Base-by-base conservation (phyloP, 352 stramenopile species). In the Pythium scleroteichum region DNA sequence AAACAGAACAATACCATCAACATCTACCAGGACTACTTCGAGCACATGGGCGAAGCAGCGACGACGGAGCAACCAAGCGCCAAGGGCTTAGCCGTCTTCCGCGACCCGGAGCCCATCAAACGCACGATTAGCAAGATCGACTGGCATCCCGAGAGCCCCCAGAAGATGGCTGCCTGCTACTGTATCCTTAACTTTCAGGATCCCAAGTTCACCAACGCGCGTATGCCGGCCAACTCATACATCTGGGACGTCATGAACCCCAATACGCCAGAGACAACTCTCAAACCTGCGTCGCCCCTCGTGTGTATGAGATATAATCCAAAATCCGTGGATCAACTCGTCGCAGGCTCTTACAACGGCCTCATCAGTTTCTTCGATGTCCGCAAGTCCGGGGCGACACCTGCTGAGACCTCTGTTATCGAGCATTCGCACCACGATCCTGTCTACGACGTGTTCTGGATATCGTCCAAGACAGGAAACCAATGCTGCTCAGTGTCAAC, bases 1-100 rank as follows among this genome's bases (percentile, higher is more conserved):
- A 97, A 97, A 71, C 96, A 99, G 70, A 98, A 98, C 74, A 98
- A 98, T 74, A 99, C 96, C 9, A 97, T 99, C 53, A 97, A 99
- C 76, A 98, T 99, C 51, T 99, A 99, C 68, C 89, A 99, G 70
- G 90, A 97, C 67, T 98, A 98, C 72, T 98, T 98, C 73, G 81
- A 89, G 50, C 76, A 96, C 69, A 87, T 98, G 73, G 85, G 88
- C 32, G 88, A 97, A 64, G 72, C 84, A 59, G 89, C 96, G 53
- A 97, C 87, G 39, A 97, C 88, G 9, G 94, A 99, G 66, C 96
- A 98, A 66, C 96, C 96, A 10, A 98, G 83, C 55, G 96, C 96
- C 53, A 99, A 99, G 71, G 95, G 96, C 4, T 77, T 99, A 29
- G 96, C 96, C 4, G 95, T 99, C 13, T 99, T 99, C 72, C 88